Evolutionary conservation across 441 rosid genomes (phyloP), one percentile per base, ranked within the genome.

Genomic region (Mallotus japonicus): DNA sequence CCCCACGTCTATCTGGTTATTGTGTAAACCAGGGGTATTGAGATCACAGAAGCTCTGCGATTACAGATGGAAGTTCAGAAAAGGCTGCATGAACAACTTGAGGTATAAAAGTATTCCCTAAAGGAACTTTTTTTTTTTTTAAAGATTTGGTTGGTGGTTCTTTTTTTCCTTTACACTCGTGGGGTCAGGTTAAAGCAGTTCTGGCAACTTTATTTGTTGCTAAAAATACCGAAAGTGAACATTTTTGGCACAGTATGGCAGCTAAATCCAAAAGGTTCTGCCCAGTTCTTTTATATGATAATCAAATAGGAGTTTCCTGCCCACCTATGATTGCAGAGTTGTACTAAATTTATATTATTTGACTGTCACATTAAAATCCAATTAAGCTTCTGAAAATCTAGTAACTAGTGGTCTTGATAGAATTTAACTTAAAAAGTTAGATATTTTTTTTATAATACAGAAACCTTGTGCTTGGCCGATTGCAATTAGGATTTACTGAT

Each of bases 11-110:
- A 28, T 28, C 20, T 53, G 14, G 12, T 16, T 62, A 46, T 55
- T 60, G 72, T 60, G 37, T 71, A 68, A 66, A 73, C 62, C 88
- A 90, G 97, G 54, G 91, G 97, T 71, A 84, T 88, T 60, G 96
- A 90, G 77, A 88, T 95, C 37, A 92, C 97, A 9, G 97, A 95
- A 80, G 97, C 99, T 68, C 83, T 95, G 73, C 85, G 94, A 47
- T 78, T 95, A 64, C 97, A 95, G 87, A 90, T 95, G 96, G 99
- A 95, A 84, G 97, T 92, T 53, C 97, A 95, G 86, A 95, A 92
- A 80, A 87, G 87, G 81, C 85, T 92, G 76, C 97, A 89, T 68
- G 97, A 92, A 82, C 99, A 95, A 82, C 96, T 95, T 53, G 97
- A 95, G 97, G 97, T 90, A 85, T 67, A 10, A 54, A 32, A 72